Evolutionary conservation across 805 yeast genomes (phyloP), one percentile per base, ranked within the genome.

Genomic region (Yarrowia osloensis): DNA sequence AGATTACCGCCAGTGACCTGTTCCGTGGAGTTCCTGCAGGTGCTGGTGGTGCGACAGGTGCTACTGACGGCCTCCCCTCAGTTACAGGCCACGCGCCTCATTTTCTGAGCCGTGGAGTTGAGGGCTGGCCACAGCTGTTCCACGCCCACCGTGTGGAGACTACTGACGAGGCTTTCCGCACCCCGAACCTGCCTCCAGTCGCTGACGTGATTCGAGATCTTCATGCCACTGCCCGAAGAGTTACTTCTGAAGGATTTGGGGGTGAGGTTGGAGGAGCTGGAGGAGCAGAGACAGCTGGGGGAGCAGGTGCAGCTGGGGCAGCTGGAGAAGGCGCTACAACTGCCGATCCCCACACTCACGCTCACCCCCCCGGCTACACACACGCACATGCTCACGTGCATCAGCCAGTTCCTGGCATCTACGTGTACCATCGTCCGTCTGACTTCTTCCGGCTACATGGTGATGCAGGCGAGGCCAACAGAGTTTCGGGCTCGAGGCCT

Each of bases 361-460:
- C 46, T 19, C 46, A 19, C 24, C 19, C 46, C 15, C 46, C 8
- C n/a, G 9, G 3, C 44, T 21, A 22, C 29, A 22, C 19, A 19
- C 31, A 44, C 52, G 13, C 22, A n/a, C 55, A 37, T 15, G 24
- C 21, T 22, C 35, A 26, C 15, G 63, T 57, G 37, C 37, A 39
- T 37, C 63, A 57, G 63, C 63, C 63, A 5, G 19, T 40, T 9
- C 47, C 63, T 40, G 63, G 63, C 11, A n/a, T 57, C 26, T 57
- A 39, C 19, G 63, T 57, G 15, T 57, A 57, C 28, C 63, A 57
- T 21, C 63, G 63, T 9, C 63, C 63, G 28, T 37, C 63, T 4
- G 63, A 57, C 19, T 57, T 57, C 12, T 57, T 57, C 28, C 47
- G 63, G 49, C 49, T 28, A 39, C 63, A 57, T 28, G 63, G 37